Evolutionary conservation across 805 yeast genomes (phyloP).

Genomic region (Spencermartinsiella europaea): DNA sequence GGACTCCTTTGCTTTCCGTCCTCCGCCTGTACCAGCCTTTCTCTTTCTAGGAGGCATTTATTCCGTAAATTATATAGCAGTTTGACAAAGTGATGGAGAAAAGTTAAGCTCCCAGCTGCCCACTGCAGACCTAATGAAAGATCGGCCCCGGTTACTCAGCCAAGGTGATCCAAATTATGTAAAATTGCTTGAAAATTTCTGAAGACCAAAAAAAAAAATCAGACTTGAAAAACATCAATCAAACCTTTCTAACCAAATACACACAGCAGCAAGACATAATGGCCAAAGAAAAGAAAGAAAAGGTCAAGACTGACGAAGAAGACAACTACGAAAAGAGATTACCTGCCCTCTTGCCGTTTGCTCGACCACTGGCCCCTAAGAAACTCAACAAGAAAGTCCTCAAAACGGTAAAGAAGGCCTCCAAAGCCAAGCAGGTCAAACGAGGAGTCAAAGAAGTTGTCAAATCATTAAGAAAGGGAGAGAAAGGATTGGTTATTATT

Average conservation of each 20-base stretch:
- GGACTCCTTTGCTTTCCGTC: background rate
- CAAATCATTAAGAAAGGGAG: conserved; percentile 96
- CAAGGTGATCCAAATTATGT: too few relatives aligned
- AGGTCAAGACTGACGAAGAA: conserved; percentile 8
- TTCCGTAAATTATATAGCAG: too few relatives aligned
- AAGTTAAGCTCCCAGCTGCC: too few relatives aligned
- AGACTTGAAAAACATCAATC: too few relatives aligned
- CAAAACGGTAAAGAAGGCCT: conserved; percentile 95
- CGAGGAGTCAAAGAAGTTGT: conserved; percentile 99
- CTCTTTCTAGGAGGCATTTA: background rate
- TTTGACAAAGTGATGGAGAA: too few relatives aligned
- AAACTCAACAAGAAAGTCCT: conserved; percentile 91
- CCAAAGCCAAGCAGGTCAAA: conserved; percentile 96
- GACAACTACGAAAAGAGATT: conserved; percentile 91
- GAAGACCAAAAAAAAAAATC: too few relatives aligned
- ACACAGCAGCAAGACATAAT: too few relatives aligned
- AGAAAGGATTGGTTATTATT: conserved; percentile 90
- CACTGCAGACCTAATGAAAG: too few relatives aligned
- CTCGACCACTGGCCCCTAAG: conserved; percentile 92
- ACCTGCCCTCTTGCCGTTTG: conserved; percentile 87
- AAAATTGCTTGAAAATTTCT: too few relatives aligned
- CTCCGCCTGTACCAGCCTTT: background rate
- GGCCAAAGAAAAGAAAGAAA: conserved; percentile 26
- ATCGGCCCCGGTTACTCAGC: too few relatives aligned
- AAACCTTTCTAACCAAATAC: too few relatives aligned